These are phyloP conservation scores for Stylosanthes scabra DNA, from an alignment of 331 rosid species.

Conservation along the genomic window DNA sequence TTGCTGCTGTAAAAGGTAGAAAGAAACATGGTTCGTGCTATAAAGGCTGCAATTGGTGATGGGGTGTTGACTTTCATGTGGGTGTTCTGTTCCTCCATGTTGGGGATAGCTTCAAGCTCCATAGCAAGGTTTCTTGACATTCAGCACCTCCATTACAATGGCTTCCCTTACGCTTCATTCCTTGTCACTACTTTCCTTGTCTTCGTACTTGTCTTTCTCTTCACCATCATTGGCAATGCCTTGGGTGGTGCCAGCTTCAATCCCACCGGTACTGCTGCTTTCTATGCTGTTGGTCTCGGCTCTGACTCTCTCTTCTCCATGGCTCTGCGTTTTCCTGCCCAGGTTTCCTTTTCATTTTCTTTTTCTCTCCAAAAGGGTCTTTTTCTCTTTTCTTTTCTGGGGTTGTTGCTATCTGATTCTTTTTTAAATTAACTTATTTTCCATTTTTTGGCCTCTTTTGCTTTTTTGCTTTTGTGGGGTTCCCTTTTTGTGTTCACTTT, in stretches of 20 bases:
- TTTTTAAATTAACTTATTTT: not conserved
- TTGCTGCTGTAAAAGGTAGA: not conserved
- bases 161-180: conserved; percentile 57
- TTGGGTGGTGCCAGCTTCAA: conserved; percentile 97
- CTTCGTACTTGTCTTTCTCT: conserved; percentile 66
- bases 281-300: conserved; percentile 77
- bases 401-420: not conserved
- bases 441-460: not conserved
- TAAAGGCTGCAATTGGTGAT: conserved; percentile 72
- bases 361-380: not conserved
- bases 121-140: conserved; percentile 48
- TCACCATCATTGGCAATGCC: conserved; percentile 58
- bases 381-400: not conserved
- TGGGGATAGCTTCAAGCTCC: conserved; percentile 59
- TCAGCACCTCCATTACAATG: conserved; percentile 42
- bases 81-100: conserved; percentile 65
- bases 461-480: not conserved
- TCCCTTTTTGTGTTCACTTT: not conserved
- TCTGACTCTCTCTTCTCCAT: conserved; percentile 75
- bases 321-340: conserved; percentile 95
- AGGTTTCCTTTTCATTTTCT: conserved; percentile 45
- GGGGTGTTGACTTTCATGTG: conserved; percentile 73
- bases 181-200: conserved; percentile 61
- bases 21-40: conserved; percentile 40
- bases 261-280: conserved; percentile 84